Evolutionary conservation across 1,139 yeast species (phyloP).

Genomic region (Blastobotrys capitulatus): DNA sequence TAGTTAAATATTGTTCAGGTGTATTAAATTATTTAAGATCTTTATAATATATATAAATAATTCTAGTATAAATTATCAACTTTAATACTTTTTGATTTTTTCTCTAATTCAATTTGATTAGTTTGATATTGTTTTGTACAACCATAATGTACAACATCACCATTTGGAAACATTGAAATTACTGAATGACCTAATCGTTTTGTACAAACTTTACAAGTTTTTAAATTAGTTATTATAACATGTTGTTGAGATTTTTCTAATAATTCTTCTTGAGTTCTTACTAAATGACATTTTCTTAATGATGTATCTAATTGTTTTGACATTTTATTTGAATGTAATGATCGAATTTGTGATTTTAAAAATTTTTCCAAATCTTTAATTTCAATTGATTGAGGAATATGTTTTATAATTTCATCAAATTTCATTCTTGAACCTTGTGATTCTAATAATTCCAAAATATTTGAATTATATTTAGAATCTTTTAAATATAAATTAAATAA

Average conservation of each 20-base stretch:
- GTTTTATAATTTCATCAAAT: constrained; percentile 43
- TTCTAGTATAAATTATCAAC: constrained; percentile 8
- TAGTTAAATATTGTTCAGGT: constrained; percentile 80
- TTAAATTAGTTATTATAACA: constrained; percentile 38
- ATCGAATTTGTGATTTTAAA: constrained; percentile 44
- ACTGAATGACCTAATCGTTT: constrained; percentile 60
- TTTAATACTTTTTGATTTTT: constrained; percentile 7
- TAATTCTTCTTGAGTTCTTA: constrained; percentile 36
- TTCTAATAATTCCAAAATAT: constrained; percentile 42
- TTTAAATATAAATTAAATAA: constrained; percentile 34
- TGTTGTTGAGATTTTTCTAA: constrained; percentile 37
- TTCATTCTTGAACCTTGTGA: constrained; percentile 53
- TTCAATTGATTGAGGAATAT: constrained; percentile 48
- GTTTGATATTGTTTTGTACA: constrained; percentile 39
- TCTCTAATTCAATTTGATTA: constrained; percentile 14
- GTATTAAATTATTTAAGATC: constrained; percentile 57
- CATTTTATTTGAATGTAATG: constrained; percentile 28
- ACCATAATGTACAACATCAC: constrained; percentile 65
- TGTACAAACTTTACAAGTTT: constrained; percentile 55
- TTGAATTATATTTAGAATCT: constrained; percentile 29
- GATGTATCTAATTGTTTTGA: constrained; percentile 27
- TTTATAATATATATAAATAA: background rate
- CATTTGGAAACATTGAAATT: constrained; percentile 46
- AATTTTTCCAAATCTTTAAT: constrained; percentile 42
- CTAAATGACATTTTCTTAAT: constrained; percentile 37